Base-by-base conservation (phyloP, 495 filamentous ascomycete species). In the Neurospora sp. region DNA sequence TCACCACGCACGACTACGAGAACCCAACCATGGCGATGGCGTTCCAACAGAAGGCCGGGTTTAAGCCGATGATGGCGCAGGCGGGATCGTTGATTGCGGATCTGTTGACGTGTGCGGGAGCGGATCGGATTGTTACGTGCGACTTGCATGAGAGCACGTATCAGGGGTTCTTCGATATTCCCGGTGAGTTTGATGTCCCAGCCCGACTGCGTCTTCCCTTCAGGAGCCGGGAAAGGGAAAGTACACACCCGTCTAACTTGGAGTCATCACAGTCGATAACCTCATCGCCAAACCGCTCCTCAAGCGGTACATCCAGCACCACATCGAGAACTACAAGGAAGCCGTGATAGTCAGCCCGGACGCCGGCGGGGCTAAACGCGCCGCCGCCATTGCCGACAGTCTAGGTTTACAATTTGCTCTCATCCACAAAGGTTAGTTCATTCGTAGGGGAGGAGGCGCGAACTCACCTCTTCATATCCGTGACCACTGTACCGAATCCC, bases 51-150 rank as follows among this genome's bases (percentile, higher is more conserved):
- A 93, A 93, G 75, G 92, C 94, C 2, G 96, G 96, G 18, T 99
- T 98, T 80, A 96, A 94, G 82, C 93, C 97, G 85, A 98, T 96
- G 96, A 94, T 99, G 75, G 96, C 96, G 35, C 96, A 98, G 83
- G 95, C 96, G 66, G 96, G 96, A 69, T 98, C 96, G 20, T 86
- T 99, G 75, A 92, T 99, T 27, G 96, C 96, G 31, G 94, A 98
- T 80, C 88, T 99, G 70, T 83, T 99, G 72, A 98, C 94, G 48
- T 98, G 94, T 80, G 96, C 96, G 74, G 96, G 96, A 70, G 94
- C 96, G 31, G 96, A 99, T 83, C 96, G 98, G 59, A 73, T 72
- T 31, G 48, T 76, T 40, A 77, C 76, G 37, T 41, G 40, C 70
- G 31, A 66, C 48, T 38, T 38, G 1, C 16, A 69, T 11, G 12